Conservation (phyloP, 345 rosid species). For the Citrus medica region DNA sequence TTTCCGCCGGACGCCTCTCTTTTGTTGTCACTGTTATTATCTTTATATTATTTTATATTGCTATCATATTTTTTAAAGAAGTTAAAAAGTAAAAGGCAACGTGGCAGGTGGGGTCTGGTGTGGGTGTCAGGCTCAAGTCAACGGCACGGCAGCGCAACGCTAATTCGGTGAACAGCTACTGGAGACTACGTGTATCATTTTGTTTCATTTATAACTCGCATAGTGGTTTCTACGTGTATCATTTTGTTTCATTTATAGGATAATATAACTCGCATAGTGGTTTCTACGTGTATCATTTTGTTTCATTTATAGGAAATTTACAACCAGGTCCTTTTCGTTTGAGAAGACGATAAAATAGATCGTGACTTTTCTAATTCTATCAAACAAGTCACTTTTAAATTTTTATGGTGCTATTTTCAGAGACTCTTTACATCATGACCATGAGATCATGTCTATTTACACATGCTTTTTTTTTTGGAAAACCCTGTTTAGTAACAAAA, state of each 20-base stretch:
- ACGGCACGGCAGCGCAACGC: background rate
- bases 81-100: background rate
- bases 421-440: too few relatives aligned
- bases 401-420: too few relatives aligned
- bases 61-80: background rate
- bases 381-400: too few relatives aligned
- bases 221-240: background rate
- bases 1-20: background rate
- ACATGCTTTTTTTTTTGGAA: too few relatives aligned
- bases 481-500: too few relatives aligned
- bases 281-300: background rate
- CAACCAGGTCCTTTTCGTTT: background rate
- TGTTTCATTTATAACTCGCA: background rate
- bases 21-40: background rate
- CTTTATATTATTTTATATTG: too few relatives aligned
- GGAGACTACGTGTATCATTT: too few relatives aligned
- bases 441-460: too few relatives aligned
- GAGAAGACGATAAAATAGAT: too few relatives aligned
- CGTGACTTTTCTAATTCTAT: too few relatives aligned
- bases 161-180: background rate
- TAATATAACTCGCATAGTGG: background rate
- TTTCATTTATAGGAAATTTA: too few relatives aligned
- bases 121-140: background rate
- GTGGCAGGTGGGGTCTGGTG: background rate
- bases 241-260: background rate